Conservation (phyloP, 768 basidiomycete genomes). For the Pleurotus sapidus region DNA sequence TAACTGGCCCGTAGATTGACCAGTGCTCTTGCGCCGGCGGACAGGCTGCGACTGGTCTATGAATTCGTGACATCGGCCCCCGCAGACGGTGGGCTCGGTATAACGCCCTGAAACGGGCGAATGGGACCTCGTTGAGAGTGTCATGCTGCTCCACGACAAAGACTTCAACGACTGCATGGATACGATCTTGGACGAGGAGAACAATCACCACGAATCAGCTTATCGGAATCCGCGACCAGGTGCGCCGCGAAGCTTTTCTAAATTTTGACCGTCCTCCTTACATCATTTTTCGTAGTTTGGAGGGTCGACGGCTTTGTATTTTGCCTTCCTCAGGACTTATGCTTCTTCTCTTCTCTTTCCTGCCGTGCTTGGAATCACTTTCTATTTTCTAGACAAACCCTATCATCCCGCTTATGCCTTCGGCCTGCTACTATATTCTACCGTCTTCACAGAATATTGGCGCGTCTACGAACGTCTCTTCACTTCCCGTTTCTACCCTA, state of each 20-base stretch:
- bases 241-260: conserved; percentile 22
- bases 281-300: conserved; percentile 50
- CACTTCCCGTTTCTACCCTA: conserved; percentile 80
- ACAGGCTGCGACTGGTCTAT: conserved; percentile 80
- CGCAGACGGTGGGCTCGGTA: conserved; percentile 81
- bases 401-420: conserved; percentile 80
- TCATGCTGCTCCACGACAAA: conserved; percentile 84
- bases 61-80: conserved; percentile 65
- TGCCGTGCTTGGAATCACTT: conserved; percentile 62
- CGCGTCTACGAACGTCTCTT: conserved; percentile 79
- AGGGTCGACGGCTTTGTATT: conserved; percentile 83
- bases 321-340: conserved; percentile 84
- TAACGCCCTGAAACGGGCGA: conserved; percentile 68
- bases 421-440: conserved; percentile 78
- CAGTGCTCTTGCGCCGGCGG: conserved; percentile 57
- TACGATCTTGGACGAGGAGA: conserved; percentile 68
- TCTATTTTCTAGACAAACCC: conserved; percentile 66
- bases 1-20: conserved; percentile 22
- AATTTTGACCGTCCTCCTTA: not conserved
- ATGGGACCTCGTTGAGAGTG: conserved; percentile 80
- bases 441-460: conserved; percentile 92
- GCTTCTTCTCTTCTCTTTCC: conserved; percentile 78
- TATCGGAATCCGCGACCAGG: conserved; percentile 72
- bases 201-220: conserved; percentile 63
- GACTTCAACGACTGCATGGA: conserved; percentile 79